Evolutionary conservation across 805 yeast species (phyloP), one percentile per base, ranked within the genome.

Genomic region (Maudiozyma saulgeensis): DNA sequence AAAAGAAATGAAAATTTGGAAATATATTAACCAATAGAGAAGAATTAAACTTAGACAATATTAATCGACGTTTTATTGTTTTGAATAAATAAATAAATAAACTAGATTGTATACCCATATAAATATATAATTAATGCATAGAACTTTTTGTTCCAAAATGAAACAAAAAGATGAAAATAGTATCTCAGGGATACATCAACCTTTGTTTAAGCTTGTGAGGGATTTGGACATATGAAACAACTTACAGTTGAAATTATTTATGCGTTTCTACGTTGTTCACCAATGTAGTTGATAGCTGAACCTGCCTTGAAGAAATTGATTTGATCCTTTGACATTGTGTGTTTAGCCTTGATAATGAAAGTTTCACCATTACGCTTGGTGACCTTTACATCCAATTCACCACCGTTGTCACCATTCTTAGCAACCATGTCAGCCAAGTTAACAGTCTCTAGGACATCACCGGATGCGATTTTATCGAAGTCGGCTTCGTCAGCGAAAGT

Each of bases 251-350:
- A 28, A 28, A 28, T 11, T 35, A 21, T 26, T 43, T 49, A 25
- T 31, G 34, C 53, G 12, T 26, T 41, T 62, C 70, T 70, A 53
- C 72, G 70, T 65, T 71, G 67, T 58, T 79, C 76, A 57, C 95
- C 91, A 64, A 93, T 93, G 70, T 80, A 80, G 70, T 93, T 93
- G 64, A 93, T 89, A 32, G 99, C 99, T 49, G 96, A 86, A 48
- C 99, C 99, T 38, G 97, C 96, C 68, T 82, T 89, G 80, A 93
- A 93, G 72, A 91, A 93, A 55, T 86, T 95, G 48, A 93, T 75
- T 75, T 93, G 99, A 69, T 93, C 99, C 66, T 80, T 80, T 19
- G 97, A 89, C 98, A 93, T 90, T 45, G 98, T 91, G 70, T 93
- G 99, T 69, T 82, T 89, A 60, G 93, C 79, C 56, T 78, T 75